These are phyloP conservation scores for Eutrema yunnanense DNA, from an alignment of 345 rosid species.

Conservation along the genomic window DNA sequence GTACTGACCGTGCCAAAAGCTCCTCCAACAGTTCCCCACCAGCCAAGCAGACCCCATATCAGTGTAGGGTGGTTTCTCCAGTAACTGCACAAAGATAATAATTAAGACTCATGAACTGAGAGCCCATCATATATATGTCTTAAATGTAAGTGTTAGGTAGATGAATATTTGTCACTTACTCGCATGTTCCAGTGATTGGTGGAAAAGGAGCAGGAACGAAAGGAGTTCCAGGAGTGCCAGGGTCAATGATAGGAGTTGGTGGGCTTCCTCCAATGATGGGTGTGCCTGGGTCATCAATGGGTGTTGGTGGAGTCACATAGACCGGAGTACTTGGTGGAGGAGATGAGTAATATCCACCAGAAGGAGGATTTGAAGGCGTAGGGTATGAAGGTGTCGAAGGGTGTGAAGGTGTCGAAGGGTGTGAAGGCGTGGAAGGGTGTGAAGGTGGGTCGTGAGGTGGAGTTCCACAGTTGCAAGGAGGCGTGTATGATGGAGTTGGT, in stretches of 20 bases:
- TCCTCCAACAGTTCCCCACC: conserved; percentile 82
- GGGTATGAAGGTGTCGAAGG: conserved; percentile 41
- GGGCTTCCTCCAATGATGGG: conserved; percentile 43
- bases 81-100: conserved; percentile 44
- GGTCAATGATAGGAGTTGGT: conserved; percentile 39
- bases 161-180: conserved; percentile 40
- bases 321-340: conserved; percentile 56
- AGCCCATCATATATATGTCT: neutral
- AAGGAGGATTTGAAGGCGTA: conserved; percentile 49
- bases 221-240: conserved; percentile 47
- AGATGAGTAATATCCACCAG: conserved; percentile 47
- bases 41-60: conserved; percentile 78
- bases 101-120: neutral
- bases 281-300: conserved; percentile 49
- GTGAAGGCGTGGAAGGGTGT: conserved; percentile 39
- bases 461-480: conserved; percentile 28
- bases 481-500: conserved; percentile 29
- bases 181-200: conserved; percentile 71
- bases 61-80: conserved; percentile 85
- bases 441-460: conserved; percentile 34
- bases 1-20: conserved; percentile 44
- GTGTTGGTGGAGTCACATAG: conserved; percentile 42
- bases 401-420: conserved; percentile 25
- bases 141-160: neutral
- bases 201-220: conserved; percentile 60